Conservation (phyloP, 768 basidiomycete genomes). For the Fistulinella prunicolor region DNA sequence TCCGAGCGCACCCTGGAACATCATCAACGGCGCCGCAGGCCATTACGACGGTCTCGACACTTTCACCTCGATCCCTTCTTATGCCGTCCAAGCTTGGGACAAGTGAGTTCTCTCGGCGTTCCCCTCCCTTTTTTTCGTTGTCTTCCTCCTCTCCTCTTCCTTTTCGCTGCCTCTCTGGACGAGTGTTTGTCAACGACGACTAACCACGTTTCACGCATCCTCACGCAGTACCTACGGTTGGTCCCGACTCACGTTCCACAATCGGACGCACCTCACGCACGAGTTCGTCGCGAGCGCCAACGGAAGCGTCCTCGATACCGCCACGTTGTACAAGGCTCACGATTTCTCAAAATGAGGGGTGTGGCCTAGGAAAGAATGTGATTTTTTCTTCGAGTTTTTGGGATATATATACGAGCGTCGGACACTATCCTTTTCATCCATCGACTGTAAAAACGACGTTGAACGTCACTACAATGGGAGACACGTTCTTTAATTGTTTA, state of each 20-base stretch:
- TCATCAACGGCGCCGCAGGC: slow-evolving; percentile 27
- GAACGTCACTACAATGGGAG: too few species aligned
- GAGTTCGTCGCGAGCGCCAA: slow-evolving; percentile 31
- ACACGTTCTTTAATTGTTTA: too few species aligned
- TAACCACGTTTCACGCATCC: too few species aligned
- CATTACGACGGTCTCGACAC: slow-evolving; percentile 28
- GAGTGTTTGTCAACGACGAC: too few species aligned
- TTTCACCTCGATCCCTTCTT: slow-evolving; percentile 1
- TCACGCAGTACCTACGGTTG: slow-evolving; percentile 26
- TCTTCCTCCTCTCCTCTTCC: background rate
- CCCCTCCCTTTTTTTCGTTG: background rate
- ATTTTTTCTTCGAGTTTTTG: too few species aligned
- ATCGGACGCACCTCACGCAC: slow-evolving; percentile 28
- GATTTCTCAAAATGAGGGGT: slow-evolving; percentile 2
- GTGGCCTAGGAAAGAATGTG: too few species aligned
- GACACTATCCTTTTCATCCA: too few species aligned
- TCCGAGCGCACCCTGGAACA: slow-evolving; percentile 26
- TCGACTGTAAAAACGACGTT: too few species aligned
- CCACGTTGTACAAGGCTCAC: slow-evolving; percentile 26
- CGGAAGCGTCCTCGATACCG: slow-evolving; percentile 23
- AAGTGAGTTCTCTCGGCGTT: slow-evolving; percentile 7
- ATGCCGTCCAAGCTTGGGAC: slow-evolving; percentile 5
- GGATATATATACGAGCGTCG: too few species aligned
- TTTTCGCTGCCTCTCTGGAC: too few species aligned
- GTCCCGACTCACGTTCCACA: slow-evolving; percentile 30